These are phyloP conservation scores for Xenosphaeropsis pyriputrescens DNA, from an alignment of 2,329 filamentous ascomycete genomes.

Conservation along the genomic window DNA sequence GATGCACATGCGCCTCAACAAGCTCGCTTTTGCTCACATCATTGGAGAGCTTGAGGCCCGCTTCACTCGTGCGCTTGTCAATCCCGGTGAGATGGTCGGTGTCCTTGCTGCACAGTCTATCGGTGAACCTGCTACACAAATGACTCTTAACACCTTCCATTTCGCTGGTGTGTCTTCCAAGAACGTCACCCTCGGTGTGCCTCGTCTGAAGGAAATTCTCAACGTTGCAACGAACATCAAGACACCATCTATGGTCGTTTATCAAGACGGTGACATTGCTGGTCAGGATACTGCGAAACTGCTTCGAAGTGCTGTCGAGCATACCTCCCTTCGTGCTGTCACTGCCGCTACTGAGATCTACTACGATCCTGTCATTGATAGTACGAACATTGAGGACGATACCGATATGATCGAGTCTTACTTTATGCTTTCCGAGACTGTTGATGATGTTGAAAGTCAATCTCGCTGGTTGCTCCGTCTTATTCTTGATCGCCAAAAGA, in stretches of 20 bases:
- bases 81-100: conserved; percentile 96
- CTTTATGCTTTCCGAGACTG: conserved; percentile 82
- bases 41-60: conserved; percentile 80
- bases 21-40: conserved; percentile 83
- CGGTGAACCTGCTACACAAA: conserved; percentile 95
- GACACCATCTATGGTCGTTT: conserved; percentile 93
- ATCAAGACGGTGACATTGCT: conserved; percentile 49
- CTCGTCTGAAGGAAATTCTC: conserved; percentile 97
- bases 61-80: conserved; percentile 75
- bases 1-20: conserved; percentile 72
- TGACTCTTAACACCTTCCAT: conserved; percentile 99
- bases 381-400: conserved; percentile 78
- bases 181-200: conserved; percentile 98
- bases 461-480: conserved; percentile 94
- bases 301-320: conserved; percentile 80
- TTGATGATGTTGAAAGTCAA: conserved; percentile 50
- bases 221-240: conserved; percentile 98
- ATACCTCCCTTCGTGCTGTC: conserved; percentile 84
- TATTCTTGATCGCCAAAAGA: conserved; percentile 80
- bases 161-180: conserved; percentile 99
- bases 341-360: conserved; percentile 91
- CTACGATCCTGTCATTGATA: conserved; percentile 83
- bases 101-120: conserved; percentile 96
- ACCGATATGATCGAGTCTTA: conserved; percentile 92
- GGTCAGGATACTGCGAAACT: conserved; percentile 72